These are phyloP conservation scores for Dactylellina leptospora DNA, from an alignment of 2,329 filamentous ascomycete species.

Conservation along the genomic window DNA sequence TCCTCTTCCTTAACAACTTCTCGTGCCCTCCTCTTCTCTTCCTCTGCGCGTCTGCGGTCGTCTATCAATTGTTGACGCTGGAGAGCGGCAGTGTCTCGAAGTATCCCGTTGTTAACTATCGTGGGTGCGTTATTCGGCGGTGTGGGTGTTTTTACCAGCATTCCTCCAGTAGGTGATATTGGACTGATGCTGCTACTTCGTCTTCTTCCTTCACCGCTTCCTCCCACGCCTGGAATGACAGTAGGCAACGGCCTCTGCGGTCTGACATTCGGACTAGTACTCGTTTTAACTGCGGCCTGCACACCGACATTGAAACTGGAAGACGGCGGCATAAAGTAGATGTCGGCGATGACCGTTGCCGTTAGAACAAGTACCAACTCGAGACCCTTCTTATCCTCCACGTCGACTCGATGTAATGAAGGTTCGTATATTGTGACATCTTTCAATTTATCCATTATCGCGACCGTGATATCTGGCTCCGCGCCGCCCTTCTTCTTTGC, in stretches of 20 bases:
- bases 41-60: conserved; percentile 62
- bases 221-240: conserved; percentile 15
- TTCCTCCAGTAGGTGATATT: conserved; percentile 45
- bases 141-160: conserved; percentile 22
- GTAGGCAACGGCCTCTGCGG: conserved; percentile 50
- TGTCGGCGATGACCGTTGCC: conserved; percentile 72
- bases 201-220: conserved; percentile 58
- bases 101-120: conserved; percentile 54
- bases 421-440: conserved; percentile 87
- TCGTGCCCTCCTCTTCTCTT: conserved; percentile 56
- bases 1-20: conserved; percentile 55
- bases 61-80: conserved; percentile 66
- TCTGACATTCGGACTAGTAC: conserved; percentile 44
- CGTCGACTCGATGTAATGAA: conserved; percentile 86
- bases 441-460: conserved; percentile 70
- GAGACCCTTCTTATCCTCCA: conserved; percentile 92
- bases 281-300: conserved; percentile 50
- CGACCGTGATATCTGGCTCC: conserved; percentile 95
- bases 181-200: conserved; percentile 58
- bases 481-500: conserved; percentile 45
- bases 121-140: conserved; percentile 46
- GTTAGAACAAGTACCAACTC: conserved; percentile 79
- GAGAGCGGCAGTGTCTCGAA: conserved; percentile 59
- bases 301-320: conserved; percentile 81
- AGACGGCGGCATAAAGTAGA: conserved; percentile 71